Conservation (phyloP, 1,284 basidiomycete genomes). For the Malassezia restricta region DNA sequence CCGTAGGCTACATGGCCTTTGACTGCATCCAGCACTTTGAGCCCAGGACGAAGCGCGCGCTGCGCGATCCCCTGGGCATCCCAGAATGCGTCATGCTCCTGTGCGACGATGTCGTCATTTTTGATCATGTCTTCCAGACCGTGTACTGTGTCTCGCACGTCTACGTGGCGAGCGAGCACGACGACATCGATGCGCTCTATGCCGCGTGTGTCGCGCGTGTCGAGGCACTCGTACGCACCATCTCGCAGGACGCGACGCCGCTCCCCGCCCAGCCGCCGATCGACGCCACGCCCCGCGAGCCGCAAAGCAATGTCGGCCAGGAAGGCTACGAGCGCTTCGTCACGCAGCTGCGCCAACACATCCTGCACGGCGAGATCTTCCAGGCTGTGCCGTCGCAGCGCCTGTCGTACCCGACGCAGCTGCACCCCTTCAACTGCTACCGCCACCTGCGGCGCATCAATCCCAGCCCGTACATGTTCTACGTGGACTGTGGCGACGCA, state of each 20-base stretch:
- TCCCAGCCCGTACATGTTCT: conserved; percentile 99
- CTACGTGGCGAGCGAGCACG: conserved; percentile 59
- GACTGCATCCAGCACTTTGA: conserved; percentile 96
- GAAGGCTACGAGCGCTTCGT: conserved; percentile 86
- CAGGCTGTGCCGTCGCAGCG: conserved; percentile 96
- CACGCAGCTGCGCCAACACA: conserved; percentile 80
- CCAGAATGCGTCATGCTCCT: conserved; percentile 97
- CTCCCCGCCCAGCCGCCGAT: conserved; percentile 52
- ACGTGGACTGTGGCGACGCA: conserved; percentile 69
- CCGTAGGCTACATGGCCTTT: conserved; percentile 92
- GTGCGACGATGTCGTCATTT: conserved; percentile 82
- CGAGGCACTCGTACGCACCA: conserved; percentile 15
- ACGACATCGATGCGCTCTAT: conserved; percentile 41
- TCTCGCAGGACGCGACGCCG: conserved; percentile 49
- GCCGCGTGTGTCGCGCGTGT: conserved; percentile 20
- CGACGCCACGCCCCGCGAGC: conserved; percentile 8
- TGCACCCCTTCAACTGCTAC: conserved; percentile 97
- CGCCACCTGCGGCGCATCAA: conserved; percentile 84
- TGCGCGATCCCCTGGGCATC: conserved; percentile 64
- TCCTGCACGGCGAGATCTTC: conserved; percentile 92
- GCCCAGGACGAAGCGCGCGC: conserved; percentile 51
- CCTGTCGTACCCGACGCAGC: conserved; percentile 64
- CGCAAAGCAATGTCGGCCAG: conserved; percentile 80
- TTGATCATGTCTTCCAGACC: conserved; percentile 90
- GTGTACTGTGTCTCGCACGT: conserved; percentile 91